Base-by-base conservation (phyloP, 164 flowering plant species). In the Hamamelis virginiana region DNA sequence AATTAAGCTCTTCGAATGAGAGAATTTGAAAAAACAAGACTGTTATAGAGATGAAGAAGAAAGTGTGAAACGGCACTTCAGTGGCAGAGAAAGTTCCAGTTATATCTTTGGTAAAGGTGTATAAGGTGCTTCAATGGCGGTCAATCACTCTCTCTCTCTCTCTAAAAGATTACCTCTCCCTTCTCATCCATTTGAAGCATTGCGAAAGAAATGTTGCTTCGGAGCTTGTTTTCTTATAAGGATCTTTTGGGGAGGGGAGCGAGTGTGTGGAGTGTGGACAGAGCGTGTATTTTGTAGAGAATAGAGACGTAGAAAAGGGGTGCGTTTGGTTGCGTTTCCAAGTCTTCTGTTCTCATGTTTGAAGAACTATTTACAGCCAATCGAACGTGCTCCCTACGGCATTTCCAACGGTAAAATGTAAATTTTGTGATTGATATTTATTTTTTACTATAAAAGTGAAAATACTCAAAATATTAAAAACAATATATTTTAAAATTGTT, bases 151-250 rank as follows among this genome's bases (percentile, higher is more conserved):
- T 66, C 68, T 56, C 48, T 43, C 53, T 69, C 64, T 59, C 67
- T 64, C 62, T 61, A 57, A 45, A 51, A 26, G 69, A 44, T 70
- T 66, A 53, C 70, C 66, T 66, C 51, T 60, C 59, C 2, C 41
- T 55, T 23, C 15, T 23, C 15, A 62, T 47, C 76, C 78, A 69
- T 69, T 74, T 77, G 76, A 72, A 69, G 75, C 62, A 60, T 22
- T 18, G 64, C 28, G 79, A 79, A 75, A 76, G 77, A 75, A 70
- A 76, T 70, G 75, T 68, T 52, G 72, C 70, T 59, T 65, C 51
- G 46, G 68, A 51, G 26, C 60, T 45, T 19, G 69, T 53, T 72
- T 69, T 68, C 9, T 62, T 46, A 13, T 65, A 50, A 0, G 33
- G 45, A 11, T 38, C 19, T 22, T 22, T 3, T 45, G 63, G 44